Conservation (phyloP, 2,329 filamentous ascomycete species). For the Colletotrichum gigasporum region DNA sequence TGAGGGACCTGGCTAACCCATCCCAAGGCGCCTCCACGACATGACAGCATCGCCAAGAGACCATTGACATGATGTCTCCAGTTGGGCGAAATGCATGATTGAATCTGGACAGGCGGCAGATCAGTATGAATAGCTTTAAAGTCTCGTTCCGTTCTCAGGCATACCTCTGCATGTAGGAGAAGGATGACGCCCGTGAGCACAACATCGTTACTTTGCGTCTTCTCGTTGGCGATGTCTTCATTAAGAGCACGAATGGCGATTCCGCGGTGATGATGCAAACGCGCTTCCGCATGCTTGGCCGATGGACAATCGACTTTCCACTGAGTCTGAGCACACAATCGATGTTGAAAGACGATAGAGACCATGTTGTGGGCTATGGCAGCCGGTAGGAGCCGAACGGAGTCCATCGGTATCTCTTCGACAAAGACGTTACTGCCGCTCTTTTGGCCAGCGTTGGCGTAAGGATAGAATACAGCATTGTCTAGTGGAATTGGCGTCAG, state of each 20-base stretch:
- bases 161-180: slow-evolving; percentile 24
- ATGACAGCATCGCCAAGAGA: slow-evolving; percentile 22
- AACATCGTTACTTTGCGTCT: slow-evolving; percentile 10
- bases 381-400: slow-evolving; percentile 10
- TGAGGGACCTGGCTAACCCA: slow-evolving; percentile 1
- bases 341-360: slow-evolving; percentile 19
- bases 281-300: slow-evolving; percentile 11
- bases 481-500: not conserved
- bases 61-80: slow-evolving; percentile 31
- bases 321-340: slow-evolving; percentile 22
- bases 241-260: slow-evolving; percentile 29
- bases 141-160: not conserved
- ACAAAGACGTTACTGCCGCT: slow-evolving; percentile 34
- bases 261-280: slow-evolving; percentile 28
- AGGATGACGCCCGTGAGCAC: slow-evolving; percentile 28
- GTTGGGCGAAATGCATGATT: slow-evolving; percentile 19
- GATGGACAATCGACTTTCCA: slow-evolving; percentile 19
- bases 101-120: slow-evolving; percentile 5
- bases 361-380: slow-evolving; percentile 26
- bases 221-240: slow-evolving; percentile 25
- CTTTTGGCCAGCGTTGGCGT: slow-evolving; percentile 34
- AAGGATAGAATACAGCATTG: slow-evolving; percentile 34
- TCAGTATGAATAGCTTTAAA: not conserved
- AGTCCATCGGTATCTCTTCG: slow-evolving; percentile 38
- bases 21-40: slow-evolving; percentile 11